Base-by-base conservation (phyloP, 2,329 filamentous ascomycete species). In the Hypoxylon sp. region DNA sequence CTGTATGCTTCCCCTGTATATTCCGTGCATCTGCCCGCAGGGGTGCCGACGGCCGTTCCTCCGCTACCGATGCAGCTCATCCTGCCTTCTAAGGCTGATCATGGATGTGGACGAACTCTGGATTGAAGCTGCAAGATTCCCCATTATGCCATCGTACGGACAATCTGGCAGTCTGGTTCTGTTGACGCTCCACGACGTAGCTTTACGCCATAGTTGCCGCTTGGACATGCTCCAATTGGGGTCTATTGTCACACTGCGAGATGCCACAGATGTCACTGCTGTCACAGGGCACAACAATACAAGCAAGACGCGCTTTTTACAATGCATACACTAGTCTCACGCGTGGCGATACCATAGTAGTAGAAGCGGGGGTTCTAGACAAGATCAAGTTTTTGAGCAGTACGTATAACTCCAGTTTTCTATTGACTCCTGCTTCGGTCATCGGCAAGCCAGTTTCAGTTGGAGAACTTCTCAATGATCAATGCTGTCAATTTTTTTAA, bases 401-500 rank as follows among this genome's bases (percentile, higher is more conserved):
- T 67, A 67, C 62, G 55, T 59, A 71, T 61, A 40, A 52, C 46
- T 56, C 53, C 30, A 57, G 61, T 65, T 61, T 54, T 54, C 36
- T 22, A 36, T 54, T 33, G 24, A 50, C 51, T 69, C 62, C 64
- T 70, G 65, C 68, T 69, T 70, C 69, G 64, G 71, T 60, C 45
- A 32, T 65, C 68, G 64, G 62, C 49, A 62, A 50, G 61, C 40
- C 67, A 49, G 54, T 42, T 51, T 64, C 59, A 60, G 54, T 66
- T 22, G 58, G 68, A 64, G 51, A 32, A 53, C 50, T 70, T 56
- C 62, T 72, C 73, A 80, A 72, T 80, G 80, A 65, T 82, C 80
- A 69, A 83, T 77, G 68, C 80, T 83, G 68, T 70, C 67, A 70
- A 65, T 46, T 50, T 68, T 64, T 70, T 71, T 63, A 71, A 69